Percentiles rank a stretch among this genome's conserved stretches.
Evolutionary conservation across 208 protist genomes (phyloP).

Genomic region (Porcisia hertigi): DNA sequence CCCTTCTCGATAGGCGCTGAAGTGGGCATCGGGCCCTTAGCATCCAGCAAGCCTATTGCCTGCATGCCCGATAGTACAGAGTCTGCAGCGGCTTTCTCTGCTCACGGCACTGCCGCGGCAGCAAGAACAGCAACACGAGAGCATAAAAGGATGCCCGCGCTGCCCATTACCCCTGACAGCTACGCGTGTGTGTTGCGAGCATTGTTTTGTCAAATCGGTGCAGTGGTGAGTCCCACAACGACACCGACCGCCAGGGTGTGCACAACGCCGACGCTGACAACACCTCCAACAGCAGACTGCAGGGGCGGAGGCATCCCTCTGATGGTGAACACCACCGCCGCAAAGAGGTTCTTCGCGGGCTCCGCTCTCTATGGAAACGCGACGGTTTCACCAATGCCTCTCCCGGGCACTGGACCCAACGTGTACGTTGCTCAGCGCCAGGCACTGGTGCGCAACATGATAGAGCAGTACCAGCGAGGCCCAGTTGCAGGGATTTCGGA

Average conservation of each 20-base stretch:
- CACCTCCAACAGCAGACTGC: neutral
- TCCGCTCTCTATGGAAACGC: neutral
- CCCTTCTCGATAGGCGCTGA: neutral
- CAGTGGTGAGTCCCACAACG: neutral
- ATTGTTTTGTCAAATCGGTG: slow-evolving; percentile 17
- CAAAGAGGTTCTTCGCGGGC: neutral
- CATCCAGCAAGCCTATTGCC: slow-evolving; percentile 17
- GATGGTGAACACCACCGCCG: neutral
- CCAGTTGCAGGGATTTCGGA: neutral
- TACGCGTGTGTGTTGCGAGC: slow-evolving; percentile 15
- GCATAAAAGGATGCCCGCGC: neutral
- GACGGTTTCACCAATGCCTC: neutral
- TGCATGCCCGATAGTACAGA: neutral
- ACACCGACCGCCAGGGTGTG: slow-evolving; percentile 2
- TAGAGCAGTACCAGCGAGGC: slow-evolving; percentile 7
- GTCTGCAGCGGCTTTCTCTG: neutral
- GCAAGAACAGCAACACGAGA: neutral
- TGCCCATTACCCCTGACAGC: slow-evolving; percentile 2
- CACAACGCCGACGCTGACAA: slow-evolving; percentile 4
- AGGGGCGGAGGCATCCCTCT: neutral
- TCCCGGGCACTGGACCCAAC: slow-evolving; percentile 18
- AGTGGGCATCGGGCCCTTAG: neutral
- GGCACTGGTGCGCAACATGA: slow-evolving; percentile 20
- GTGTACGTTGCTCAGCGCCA: slow-evolving; percentile 26
- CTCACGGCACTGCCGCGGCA: neutral